phyloP scores from a whole-genome alignment of 495 filamentous ascomycete genomes.

The Neurospora pannonica region DNA sequence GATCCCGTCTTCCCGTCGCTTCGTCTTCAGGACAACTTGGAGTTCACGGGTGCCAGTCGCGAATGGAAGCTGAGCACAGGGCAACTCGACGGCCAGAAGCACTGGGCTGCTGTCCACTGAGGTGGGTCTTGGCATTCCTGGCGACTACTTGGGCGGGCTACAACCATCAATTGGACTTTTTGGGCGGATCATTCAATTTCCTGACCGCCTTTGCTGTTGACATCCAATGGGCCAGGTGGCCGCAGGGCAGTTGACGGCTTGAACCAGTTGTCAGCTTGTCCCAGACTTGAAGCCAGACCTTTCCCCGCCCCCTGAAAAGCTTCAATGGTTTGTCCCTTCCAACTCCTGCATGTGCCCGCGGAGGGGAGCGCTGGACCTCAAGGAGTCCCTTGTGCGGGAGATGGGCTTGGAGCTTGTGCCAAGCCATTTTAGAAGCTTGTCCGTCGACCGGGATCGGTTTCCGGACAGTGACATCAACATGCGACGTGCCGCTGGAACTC shows the following conservation, averaged over 20 bases:
- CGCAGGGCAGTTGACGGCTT: not conserved
- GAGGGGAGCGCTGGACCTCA: not conserved
- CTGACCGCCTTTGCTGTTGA: slow-evolving; percentile 1
- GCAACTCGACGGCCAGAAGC: not conserved
- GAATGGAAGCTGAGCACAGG: not conserved
- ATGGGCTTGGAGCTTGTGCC: not conserved
- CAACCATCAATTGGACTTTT: not conserved
- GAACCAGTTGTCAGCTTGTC: not conserved
- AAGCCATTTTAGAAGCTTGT: not conserved
- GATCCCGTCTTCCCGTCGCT: not conserved
- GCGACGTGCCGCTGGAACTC: not conserved
- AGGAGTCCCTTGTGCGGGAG: not conserved
- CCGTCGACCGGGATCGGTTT: slow-evolving; percentile 3
- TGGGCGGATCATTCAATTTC: slow-evolving; percentile 19
- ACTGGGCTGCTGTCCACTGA: not conserved
- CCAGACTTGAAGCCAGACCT: not conserved
- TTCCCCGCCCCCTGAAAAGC: not conserved
- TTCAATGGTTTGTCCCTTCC: not conserved
- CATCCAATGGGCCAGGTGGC: not conserved
- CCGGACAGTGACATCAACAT: slow-evolving; percentile 20
- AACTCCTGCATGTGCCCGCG: not conserved
- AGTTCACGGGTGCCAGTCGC: not conserved
- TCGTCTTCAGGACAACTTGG: not conserved
- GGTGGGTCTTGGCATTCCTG: not conserved
- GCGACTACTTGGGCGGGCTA: not conserved